These are phyloP conservation scores for Aphanomyces cochlioides DNA, from an alignment of 352 stramenopile species.

Conservation along the genomic window DNA sequence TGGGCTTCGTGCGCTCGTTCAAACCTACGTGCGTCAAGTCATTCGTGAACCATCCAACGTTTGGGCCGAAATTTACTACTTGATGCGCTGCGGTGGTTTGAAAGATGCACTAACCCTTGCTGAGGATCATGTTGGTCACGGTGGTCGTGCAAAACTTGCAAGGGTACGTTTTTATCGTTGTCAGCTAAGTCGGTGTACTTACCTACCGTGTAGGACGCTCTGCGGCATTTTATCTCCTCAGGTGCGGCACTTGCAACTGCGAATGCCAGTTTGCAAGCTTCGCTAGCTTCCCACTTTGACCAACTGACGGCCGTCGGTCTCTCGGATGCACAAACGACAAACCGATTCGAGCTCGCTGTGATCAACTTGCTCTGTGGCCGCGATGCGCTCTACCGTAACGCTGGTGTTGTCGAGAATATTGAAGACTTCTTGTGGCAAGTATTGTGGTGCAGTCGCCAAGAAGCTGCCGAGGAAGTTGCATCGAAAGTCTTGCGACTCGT, in stretches of 20 bases:
- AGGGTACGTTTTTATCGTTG: neutral
- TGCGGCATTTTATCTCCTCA: neutral
- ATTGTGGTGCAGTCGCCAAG: constrained; percentile 71
- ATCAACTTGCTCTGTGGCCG: constrained; percentile 74
- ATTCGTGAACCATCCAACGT: constrained; percentile 59
- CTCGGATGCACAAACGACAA: neutral
- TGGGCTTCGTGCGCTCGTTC: constrained; percentile 63
- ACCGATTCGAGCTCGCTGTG: constrained; percentile 46
- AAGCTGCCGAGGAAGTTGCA: constrained; percentile 9
- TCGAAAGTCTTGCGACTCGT: constrained; percentile 9
- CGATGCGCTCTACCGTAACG: constrained; percentile 72
- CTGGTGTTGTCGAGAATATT: constrained; percentile 70
- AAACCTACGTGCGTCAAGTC: constrained; percentile 72
- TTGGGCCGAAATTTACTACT: constrained; percentile 80
- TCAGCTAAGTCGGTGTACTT: neutral
- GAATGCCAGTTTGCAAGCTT: neutral
- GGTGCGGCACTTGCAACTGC: neutral
- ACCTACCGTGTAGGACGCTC: constrained; percentile 1
- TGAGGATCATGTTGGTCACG: neutral
- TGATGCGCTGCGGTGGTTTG: constrained; percentile 64
- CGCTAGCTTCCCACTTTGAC: neutral
- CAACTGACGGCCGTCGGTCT: neutral
- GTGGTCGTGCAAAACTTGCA: neutral
- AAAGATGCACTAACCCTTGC: constrained; percentile 64
- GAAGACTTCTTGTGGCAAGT: constrained; percentile 86